These are phyloP conservation scores for Colletotrichum limetticola DNA, from an alignment of 2,329 filamentous ascomycete species.

Conservation along the genomic window DNA sequence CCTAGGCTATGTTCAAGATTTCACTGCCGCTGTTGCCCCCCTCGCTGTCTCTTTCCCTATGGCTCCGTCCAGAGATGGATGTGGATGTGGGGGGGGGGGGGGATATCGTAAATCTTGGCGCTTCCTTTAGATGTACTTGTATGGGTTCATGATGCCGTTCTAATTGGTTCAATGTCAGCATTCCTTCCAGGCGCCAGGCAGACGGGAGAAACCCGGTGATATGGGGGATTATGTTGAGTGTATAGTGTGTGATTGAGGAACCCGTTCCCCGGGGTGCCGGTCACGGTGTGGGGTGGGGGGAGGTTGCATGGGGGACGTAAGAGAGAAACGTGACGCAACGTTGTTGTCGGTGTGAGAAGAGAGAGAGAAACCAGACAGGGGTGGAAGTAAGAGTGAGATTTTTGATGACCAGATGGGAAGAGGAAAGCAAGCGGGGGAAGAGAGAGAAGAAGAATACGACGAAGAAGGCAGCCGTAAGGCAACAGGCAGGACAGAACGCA, in stretches of 20 bases:
- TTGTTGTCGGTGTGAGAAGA: not conserved
- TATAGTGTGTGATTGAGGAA: too few species aligned
- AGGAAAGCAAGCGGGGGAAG: not conserved
- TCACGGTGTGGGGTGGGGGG: slow-evolving; percentile 6
- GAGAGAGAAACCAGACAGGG: not conserved
- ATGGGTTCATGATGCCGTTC: slow-evolving; percentile 99
- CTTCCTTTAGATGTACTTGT: slow-evolving; percentile 83
- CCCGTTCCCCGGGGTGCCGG: not conserved
- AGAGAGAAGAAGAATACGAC: slow-evolving; percentile 2
- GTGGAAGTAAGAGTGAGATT: not conserved
- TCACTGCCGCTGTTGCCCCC: not conserved
- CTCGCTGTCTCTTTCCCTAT: not conserved
- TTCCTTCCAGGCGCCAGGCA: slow-evolving; percentile 33
- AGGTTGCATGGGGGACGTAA: not conserved
- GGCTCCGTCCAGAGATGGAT: not conserved
- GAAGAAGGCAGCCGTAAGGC: not conserved
- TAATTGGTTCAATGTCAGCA: slow-evolving; percentile 48
- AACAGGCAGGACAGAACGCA: not conserved
- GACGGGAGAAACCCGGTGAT: slow-evolving; percentile 3
- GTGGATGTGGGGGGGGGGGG: not conserved
- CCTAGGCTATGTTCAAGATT: not conserved
- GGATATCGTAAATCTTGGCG: slow-evolving; percentile 18
- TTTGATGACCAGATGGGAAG: slow-evolving; percentile 24
- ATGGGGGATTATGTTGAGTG: not conserved
- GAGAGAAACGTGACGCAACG: not conserved